phyloP scores from a whole-genome alignment of 106 monocot genomes.

The Dendrobium huoshanense region DNA sequence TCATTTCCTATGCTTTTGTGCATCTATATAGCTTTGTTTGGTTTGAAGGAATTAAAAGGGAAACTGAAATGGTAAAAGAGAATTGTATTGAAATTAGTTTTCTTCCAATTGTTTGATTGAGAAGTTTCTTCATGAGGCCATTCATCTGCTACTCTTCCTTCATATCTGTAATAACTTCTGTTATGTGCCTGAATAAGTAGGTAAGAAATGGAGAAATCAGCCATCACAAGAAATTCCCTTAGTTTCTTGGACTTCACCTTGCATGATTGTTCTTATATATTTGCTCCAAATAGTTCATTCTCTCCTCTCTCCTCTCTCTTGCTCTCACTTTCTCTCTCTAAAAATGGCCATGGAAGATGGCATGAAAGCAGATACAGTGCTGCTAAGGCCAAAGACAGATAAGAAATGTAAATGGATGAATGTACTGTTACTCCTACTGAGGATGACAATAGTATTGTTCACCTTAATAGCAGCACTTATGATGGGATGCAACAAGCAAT shows the following conservation, averaged over 20 bases:
- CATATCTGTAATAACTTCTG: too few relatives aligned
- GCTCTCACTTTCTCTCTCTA: neutral
- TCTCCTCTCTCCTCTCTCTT: neutral
- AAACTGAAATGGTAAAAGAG: too few relatives aligned
- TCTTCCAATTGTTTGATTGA: too few relatives aligned
- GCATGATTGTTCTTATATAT: neutral
- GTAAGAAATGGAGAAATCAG: neutral
- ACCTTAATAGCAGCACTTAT: conserved; percentile 28
- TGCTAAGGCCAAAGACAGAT: neutral
- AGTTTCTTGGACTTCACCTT: neutral
- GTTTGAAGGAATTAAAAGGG: too few relatives aligned
- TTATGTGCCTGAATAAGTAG: neutral
- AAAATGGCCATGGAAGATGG: neutral
- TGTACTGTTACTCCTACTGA: conserved; percentile 13
- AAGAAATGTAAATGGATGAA: neutral
- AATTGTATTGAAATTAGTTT: too few relatives aligned
- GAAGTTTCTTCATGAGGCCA: too few relatives aligned
- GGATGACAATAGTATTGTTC: conserved; percentile 21
- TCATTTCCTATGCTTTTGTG: too few relatives aligned
- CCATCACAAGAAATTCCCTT: neutral
- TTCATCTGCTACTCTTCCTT: too few relatives aligned
- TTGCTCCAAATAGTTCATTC: neutral
- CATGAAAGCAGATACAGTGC: neutral
- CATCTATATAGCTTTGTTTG: too few relatives aligned
- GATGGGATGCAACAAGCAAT: conserved; percentile 58